Evolutionary conservation across 495 filamentous ascomycete species (phyloP).

Genomic region (Hypomontagnella submonticulosa): DNA sequence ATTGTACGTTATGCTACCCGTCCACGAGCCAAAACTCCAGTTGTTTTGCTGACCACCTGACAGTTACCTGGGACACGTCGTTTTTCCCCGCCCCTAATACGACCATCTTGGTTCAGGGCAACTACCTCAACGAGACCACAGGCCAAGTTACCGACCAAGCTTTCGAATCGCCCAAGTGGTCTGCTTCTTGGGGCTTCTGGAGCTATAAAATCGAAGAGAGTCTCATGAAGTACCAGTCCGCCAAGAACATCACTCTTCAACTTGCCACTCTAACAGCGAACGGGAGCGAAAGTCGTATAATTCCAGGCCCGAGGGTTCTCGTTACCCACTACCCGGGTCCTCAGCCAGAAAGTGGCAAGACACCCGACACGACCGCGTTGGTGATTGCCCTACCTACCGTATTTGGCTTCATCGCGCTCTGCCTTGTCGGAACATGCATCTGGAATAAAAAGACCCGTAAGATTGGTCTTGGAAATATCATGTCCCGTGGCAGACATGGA

Average conservation of each 20-base stretch:
- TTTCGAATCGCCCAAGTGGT: conserved; percentile 50
- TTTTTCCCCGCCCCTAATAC: conserved; percentile 53
- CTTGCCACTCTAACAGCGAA: conserved; percentile 45
- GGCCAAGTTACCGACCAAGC: conserved; percentile 47
- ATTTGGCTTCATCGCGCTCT: conserved; percentile 49
- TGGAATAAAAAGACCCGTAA: conserved; percentile 53
- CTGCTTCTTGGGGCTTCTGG: conserved; percentile 55
- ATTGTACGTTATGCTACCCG: conserved; percentile 45
- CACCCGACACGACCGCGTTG: conserved; percentile 43
- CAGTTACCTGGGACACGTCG: conserved; percentile 60
- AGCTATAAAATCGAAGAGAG: conserved; percentile 48
- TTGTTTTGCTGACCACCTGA: conserved; percentile 11
- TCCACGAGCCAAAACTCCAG: background rate
- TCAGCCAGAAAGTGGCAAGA: conserved; percentile 32
- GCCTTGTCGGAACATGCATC: conserved; percentile 48
- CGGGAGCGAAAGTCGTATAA: conserved; percentile 31
- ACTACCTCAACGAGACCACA: conserved; percentile 49
- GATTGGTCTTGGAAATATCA: conserved; percentile 54
- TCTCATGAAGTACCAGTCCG: conserved; percentile 43
- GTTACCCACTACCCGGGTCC: conserved; percentile 42
- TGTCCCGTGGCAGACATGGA: conserved; percentile 51
- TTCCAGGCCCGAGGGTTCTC: conserved; percentile 49
- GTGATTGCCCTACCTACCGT: conserved; percentile 56
- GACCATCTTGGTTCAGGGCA: conserved; percentile 50
- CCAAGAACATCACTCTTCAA: conserved; percentile 55